These are phyloP conservation scores for Meyerozyma sp. DNA, from an alignment of 1,139 yeast genomes.

Conservation along the genomic window DNA sequence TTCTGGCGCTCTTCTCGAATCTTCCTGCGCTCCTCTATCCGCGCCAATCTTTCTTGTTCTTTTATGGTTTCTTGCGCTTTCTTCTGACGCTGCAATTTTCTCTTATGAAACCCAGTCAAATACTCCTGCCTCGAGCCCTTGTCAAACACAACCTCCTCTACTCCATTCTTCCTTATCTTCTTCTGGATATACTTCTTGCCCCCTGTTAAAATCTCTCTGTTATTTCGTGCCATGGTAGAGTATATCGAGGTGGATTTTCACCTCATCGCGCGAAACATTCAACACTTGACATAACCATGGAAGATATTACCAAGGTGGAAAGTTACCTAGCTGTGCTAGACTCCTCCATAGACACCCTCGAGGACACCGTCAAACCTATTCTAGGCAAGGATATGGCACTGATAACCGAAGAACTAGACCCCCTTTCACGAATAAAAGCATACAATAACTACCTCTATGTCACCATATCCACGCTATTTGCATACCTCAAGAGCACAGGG, in stretches of 20 bases:
- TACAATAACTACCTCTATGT: conserved; percentile 41
- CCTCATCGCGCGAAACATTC: conserved; percentile 1
- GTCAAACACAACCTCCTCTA: conserved; percentile 79
- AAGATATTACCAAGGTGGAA: conserved; percentile 30
- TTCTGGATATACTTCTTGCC: conserved; percentile 74
- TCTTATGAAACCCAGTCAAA: conserved; percentile 91
- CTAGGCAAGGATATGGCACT: conserved; percentile 33
- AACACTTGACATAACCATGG: conserved; percentile 26
- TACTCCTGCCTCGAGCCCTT: conserved; percentile 69
- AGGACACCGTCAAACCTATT: conserved; percentile 25
- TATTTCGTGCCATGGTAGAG: conserved; percentile 30
- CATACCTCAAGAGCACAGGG: conserved; percentile 61
- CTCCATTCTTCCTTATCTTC: conserved; percentile 60
- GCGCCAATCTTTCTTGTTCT: conserved; percentile 69
- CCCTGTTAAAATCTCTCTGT: conserved; percentile 84
- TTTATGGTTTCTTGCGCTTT: conserved; percentile 70
- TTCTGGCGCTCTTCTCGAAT: conserved; percentile 65
- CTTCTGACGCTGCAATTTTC: conserved; percentile 83
- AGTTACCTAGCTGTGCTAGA: conserved; percentile 26
- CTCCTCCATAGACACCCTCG: conserved; percentile 25
- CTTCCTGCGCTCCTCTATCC: conserved; percentile 71
- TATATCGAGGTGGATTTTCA: not conserved
- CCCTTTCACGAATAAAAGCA: conserved; percentile 31
- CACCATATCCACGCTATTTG: conserved; percentile 41
- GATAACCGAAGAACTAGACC: conserved; percentile 19